Evolutionary conservation across 2,329 filamentous ascomycete genomes (phyloP), one percentile per base, ranked within the genome.

Genomic region (Aspergillus candidus): DNA sequence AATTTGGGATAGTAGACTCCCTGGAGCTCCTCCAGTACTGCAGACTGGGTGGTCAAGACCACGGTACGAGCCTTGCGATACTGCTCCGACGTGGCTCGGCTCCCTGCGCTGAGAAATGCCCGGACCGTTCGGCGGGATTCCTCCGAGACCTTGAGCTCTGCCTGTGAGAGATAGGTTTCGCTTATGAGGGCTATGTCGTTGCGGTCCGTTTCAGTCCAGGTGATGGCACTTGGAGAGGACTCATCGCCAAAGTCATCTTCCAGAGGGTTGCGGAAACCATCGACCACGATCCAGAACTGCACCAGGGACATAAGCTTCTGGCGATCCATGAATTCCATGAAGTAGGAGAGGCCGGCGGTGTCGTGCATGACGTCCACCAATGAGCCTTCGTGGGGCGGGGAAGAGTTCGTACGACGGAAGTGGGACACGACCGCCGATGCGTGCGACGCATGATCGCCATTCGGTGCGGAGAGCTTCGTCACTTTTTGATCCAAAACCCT

Each of bases 301-400:
- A 98, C 90, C 37, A 96, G 72, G 11, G 86, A 79, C 84, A 97
- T 91, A 18, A 91, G 74, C 12, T 79, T 77, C 61, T 90, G 86
- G 34, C 93, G 83, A 63, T 98, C 93, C 93, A 98, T 98, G 60
- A 89, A 97, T 63, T 98, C 93, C 93, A 98, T 98, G 70, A 98
- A 97, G 63, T 95, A 98, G 2, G 93, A 97, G 7, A 98, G 74
- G 0, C 88, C 91, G 1, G 91, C 86, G 2, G 93, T 80, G 65
- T 94, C 89, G 54, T 90, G 85, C 46, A 98, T 75, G n/a, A 98
- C 76, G 52, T 97, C 89, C 11, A 83, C 79, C 2, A 97, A 73
- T 1, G 86, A 83, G 6, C 84, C 84, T 55, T 86, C 85, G 51
- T 89, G 83, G 32, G 90, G 72, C 35, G 76, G 78, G 2, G 85